Base-by-base conservation (phyloP, 805 yeast genomes). In the Yarrowia keelungensis region DNA sequence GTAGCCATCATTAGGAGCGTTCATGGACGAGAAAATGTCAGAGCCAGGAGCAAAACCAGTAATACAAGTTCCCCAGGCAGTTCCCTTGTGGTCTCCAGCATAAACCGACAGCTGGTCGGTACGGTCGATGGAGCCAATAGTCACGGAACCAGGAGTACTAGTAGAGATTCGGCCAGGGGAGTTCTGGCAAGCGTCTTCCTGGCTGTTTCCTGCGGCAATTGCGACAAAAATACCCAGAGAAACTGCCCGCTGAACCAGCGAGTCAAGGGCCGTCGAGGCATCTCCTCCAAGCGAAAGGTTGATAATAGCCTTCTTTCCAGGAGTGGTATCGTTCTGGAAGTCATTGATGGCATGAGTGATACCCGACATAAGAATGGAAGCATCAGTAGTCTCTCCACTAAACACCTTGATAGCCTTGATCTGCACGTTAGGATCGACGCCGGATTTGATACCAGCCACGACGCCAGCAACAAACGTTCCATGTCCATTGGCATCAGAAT, bases 391-490 rank as follows among this genome's bases (percentile, higher is more conserved):
- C 5, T 82, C 68, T 82, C 79, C 73, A 85, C 83, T 73, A 45
- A 86, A 82, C 16, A 86, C 89, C 76, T 86, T 85, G 70, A 86
- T 85, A 45, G 88, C 87, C 70, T 85, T 87, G 71, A 86, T 78
- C 43, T 83, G 79, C 41, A 85, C 88, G 69, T 81, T 79, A 78
- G 86, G 86, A 70, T 88, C 87, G 53, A 86, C 84, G 70, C 89
- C 89, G 77, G 49, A 26, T 8, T 32, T 35, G 15, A 22, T 12
- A 14, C 65, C 69, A 75, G 68, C 73, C 80, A 82, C 90, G 42
- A 96, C 91, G 80, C 97, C 98, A 15, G 97, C 97, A 81, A 96
- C 91, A 76, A 93, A 97, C 58, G 97, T 91, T 76, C 98, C 98
- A 79, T 92, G 98, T 67, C 97, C 98, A 74, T 90, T 89, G 64